A percentile compares a stretch with the other conserved stretches of the same genome.
Conservation (phyloP, 2,329 filamentous ascomycete genomes). For the Rasamsonia emersonii region DNA sequence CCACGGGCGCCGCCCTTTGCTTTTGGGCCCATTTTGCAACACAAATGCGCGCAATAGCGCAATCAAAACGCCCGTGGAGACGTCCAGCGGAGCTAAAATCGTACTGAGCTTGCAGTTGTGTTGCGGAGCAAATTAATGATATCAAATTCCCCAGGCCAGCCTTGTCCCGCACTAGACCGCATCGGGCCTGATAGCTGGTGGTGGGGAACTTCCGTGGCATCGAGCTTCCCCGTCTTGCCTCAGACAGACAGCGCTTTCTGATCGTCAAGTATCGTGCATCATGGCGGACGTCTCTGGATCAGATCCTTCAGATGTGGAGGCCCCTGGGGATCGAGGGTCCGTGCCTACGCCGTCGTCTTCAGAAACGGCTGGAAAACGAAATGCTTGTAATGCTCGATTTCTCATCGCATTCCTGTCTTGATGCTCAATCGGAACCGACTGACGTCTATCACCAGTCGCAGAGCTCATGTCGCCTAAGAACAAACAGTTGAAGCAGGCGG, state of each 20-base stretch:
- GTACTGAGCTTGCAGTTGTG: too few relatives aligned
- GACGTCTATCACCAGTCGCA: slow-evolving; percentile 35
- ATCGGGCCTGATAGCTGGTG: slow-evolving; percentile 12
- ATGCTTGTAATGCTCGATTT: slow-evolving; percentile 24
- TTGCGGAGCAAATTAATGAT: too few relatives aligned
- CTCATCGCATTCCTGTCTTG: background rate
- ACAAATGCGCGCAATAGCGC: slow-evolving; percentile 3
- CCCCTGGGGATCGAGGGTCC: slow-evolving; percentile 4
- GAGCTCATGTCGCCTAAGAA: slow-evolving; percentile 48
- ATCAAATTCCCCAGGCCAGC: background rate
- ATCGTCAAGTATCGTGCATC: slow-evolving; percentile 1
- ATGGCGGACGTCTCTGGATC: slow-evolving; percentile 15
- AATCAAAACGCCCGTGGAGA: slow-evolving; percentile 17
- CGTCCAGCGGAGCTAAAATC: background rate
- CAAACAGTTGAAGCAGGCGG: slow-evolving; percentile 27
- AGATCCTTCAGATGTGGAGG: slow-evolving; percentile 8
- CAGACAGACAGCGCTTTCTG: too few relatives aligned
- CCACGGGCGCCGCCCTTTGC: slow-evolving; percentile 31
- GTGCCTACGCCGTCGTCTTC: slow-evolving; percentile 2
- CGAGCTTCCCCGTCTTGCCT: too few relatives aligned
- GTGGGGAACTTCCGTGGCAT: slow-evolving; percentile 3
- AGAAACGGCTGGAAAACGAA: slow-evolving; percentile 22
- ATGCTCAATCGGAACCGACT: slow-evolving; percentile 1
- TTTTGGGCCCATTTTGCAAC: slow-evolving; percentile 31
- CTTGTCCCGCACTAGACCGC: slow-evolving; percentile 24